phyloP scores from a whole-genome alignment of 2,329 filamentous ascomycete species.

The Colletotrichum musicola region DNA sequence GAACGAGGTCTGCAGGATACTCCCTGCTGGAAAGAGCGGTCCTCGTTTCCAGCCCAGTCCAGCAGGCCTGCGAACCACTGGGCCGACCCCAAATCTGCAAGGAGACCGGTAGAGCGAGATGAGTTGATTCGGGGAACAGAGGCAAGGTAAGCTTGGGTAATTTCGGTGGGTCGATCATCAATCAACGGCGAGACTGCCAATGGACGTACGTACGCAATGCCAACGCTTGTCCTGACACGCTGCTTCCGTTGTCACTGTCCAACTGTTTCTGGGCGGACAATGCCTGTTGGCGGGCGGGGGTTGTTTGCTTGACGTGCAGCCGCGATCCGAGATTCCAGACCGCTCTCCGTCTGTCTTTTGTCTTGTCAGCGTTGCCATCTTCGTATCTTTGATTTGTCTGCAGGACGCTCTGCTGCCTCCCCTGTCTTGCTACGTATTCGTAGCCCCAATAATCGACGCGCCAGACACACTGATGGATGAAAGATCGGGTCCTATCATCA shows the following conservation, averaged over 20 bases:
- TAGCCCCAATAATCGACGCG: constrained; percentile 12
- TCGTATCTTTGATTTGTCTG: constrained; percentile 30
- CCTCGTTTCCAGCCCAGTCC: constrained; percentile 8
- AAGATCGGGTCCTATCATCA: constrained; percentile 1
- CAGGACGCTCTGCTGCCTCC: constrained; percentile 12
- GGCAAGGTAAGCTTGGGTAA: constrained; percentile 20
- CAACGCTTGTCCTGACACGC: constrained; percentile 18
- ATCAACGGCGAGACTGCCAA: constrained; percentile 17
- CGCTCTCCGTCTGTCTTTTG: constrained; percentile 20
- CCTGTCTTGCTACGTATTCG: constrained; percentile 5
- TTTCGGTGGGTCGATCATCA: constrained; percentile 18
- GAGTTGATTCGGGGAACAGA: constrained; percentile 28
- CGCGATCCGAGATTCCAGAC: constrained; percentile 30
- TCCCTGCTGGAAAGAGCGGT: constrained; percentile 3
- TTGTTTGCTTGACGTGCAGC: constrained; percentile 28
- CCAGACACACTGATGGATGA: constrained; percentile 1
- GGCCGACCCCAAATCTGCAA: constrained; percentile 26
- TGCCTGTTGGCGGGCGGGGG: constrained; percentile 7
- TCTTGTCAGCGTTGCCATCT: not conserved
- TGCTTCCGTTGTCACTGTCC: constrained; percentile 6
- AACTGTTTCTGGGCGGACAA: constrained; percentile 3
- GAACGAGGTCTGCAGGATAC: not conserved
- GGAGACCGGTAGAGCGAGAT: constrained; percentile 37
- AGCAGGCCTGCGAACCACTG: not conserved
- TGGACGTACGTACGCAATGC: constrained; percentile 21